phyloP scores from a whole-genome alignment of 495 filamentous ascomycete species.

The Penicillium macrosclerotiorum region DNA sequence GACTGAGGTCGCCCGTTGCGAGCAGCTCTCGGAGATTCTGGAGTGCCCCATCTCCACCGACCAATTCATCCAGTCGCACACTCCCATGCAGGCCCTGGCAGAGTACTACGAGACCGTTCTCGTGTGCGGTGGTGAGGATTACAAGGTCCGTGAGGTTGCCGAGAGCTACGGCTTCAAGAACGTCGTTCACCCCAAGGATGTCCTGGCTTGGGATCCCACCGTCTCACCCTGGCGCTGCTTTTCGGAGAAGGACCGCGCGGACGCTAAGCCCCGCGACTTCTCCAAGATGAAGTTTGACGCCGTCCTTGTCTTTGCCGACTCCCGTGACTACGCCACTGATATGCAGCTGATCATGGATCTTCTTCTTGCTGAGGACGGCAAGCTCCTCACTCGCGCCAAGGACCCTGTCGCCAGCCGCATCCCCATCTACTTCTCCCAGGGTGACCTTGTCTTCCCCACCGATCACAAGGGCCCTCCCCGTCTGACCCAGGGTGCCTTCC shows the following conservation, averaged over 20 bases:
- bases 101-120: constrained; percentile 80
- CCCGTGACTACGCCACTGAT: constrained; percentile 80
- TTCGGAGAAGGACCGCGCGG: constrained; percentile 61
- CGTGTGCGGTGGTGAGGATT: constrained; percentile 83
- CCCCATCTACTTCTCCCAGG: constrained; percentile 74
- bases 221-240: constrained; percentile 81
- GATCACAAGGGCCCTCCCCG: constrained; percentile 68
- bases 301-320: constrained; percentile 80
- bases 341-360: constrained; percentile 84
- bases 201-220: constrained; percentile 78
- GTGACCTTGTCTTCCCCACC: constrained; percentile 74
- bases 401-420: constrained; percentile 67
- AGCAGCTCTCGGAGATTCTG: constrained; percentile 72
- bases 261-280: constrained; percentile 67
- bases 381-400: constrained; percentile 62
- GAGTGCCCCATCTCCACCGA: constrained; percentile 72
- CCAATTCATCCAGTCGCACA: constrained; percentile 93
- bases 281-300: constrained; percentile 74
- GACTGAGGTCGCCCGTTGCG: constrained; percentile 78
- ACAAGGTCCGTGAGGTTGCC: constrained; percentile 81
- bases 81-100: constrained; percentile 87
- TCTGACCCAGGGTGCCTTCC: constrained; percentile 74
- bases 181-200: constrained; percentile 84
- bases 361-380: constrained; percentile 70
- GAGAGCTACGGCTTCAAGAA: constrained; percentile 87